Base-by-base conservation (phyloP, 495 filamentous ascomycete species). In the Tetracladium marchalianum region DNA sequence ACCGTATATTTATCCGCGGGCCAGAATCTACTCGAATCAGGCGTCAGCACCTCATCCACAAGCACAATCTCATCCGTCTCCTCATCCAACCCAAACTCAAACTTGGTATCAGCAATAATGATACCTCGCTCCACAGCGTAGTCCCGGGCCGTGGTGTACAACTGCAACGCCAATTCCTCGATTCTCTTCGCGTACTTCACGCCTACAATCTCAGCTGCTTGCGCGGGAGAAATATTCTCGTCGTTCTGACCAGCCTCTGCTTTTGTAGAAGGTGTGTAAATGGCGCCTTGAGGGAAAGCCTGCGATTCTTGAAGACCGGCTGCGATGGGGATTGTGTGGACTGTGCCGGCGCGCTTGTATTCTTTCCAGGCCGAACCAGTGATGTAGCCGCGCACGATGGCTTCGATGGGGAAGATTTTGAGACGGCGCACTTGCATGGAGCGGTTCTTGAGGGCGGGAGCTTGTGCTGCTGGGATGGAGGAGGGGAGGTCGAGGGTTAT, bases 231-330 rank as follows among this genome's bases (percentile, higher is more conserved):
- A 52, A 98, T 97, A 63, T 98, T 97, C 68, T 90, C 83, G 66
- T 98, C 92, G 51, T 94, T 78, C 45, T 78, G 68, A 1, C 90
- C 90, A 45, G 71, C 67, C 57, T 87, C 83, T 0, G 92, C 92
- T 70, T 98, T 97, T 2, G 90, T 96, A 54, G 75, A 83, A 7
- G 88, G 88, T 7, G 92, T 97, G 61, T 88, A 96, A 46, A 95
- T 75, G 16, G 90, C 78, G 22, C 73, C 72, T 32, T 66, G 65
- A 18, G 79, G 80, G 55, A 98, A 79, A 12, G 71, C 70, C 58
- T 85, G 68, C 55, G 84, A 86, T 64, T 89, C 84, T 53, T 71
- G 58, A 47, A 95, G 62, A 0, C 85, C 86, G 9, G 70, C 66
- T 5, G 78, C 68, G 36, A 92, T 67, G 16, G 70, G 63, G 37